Conservation (phyloP, 371 early-diverging fungal genomes). For the Blastocladiella emersonii region DNA sequence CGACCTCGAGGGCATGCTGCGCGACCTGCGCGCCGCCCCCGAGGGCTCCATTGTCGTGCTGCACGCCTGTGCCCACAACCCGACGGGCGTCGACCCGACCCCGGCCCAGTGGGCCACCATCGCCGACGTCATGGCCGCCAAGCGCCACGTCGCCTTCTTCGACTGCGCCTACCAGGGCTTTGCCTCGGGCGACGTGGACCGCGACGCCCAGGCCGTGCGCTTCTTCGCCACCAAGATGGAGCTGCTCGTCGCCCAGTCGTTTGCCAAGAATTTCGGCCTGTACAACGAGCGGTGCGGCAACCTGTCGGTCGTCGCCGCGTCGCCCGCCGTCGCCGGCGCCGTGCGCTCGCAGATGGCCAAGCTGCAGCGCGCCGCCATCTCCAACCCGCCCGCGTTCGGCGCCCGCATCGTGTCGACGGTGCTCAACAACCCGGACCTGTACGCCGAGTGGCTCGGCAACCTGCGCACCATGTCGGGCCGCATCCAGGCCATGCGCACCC, state of each 20-base stretch:
- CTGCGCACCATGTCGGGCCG: constrained; percentile 72
- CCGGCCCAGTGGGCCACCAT: constrained; percentile 82
- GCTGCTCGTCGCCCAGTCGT: constrained; percentile 75
- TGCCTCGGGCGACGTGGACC: constrained; percentile 78
- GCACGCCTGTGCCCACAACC: constrained; percentile 93
- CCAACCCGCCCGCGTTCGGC: constrained; percentile 81
- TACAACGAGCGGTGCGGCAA: constrained; percentile 87
- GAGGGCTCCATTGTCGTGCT: constrained; percentile 58
- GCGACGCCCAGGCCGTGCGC: constrained; percentile 81
- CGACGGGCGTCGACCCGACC: constrained; percentile 91
- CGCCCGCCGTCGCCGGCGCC: constrained; percentile 27
- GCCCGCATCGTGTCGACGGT: constrained; percentile 74
- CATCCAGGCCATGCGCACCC: constrained; percentile 72
- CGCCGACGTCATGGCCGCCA: constrained; percentile 55
- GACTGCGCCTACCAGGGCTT: constrained; percentile 97
- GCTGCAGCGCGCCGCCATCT: constrained; percentile 66
- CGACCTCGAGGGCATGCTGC: constrained; percentile 58
- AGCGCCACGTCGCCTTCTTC: constrained; percentile 79
- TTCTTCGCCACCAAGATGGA: constrained; percentile 79
- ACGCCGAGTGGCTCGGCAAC: constrained; percentile 66
- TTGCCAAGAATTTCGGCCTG: constrained; percentile 93
- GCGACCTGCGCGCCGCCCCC: constrained; percentile 41
- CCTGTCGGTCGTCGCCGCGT: constrained; percentile 54
- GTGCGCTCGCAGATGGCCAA: constrained; percentile 74
- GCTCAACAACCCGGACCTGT: constrained; percentile 59